Base-by-base conservation (phyloP, 257 asterid species). In the Capsicum baccatum region DNA sequence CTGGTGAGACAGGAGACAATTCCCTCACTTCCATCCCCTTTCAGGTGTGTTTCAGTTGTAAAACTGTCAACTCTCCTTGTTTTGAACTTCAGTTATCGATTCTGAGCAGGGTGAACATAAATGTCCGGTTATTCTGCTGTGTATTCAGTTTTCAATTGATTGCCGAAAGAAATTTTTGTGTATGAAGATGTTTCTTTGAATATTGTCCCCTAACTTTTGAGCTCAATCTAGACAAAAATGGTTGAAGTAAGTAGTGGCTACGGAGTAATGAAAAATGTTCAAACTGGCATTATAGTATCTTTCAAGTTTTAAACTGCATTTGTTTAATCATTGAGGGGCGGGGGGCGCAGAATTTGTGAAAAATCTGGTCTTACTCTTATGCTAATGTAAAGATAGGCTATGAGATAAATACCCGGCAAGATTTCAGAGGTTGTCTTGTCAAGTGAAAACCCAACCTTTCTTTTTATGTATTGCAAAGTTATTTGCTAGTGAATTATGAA, bases 1-100 rank as follows among this genome's bases (percentile, higher is more conserved):
- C n/a, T 66, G 86, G 86, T 39, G 71, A 50, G 62, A 66, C 86
- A 8, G 86, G 86, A 64, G 84, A 84, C 6, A 39, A 79, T 79
- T 66, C 86, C 39, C 48, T 84, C 11, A 50, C 80, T 50, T 39
- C 79, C 44, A 84, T 79, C 39, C 81, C 86, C 17, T 84, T 79
- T 84, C 86, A 84, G 86, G 86, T 79, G 50, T 66, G 80, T 26
- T 80, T 50, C 59, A 74, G 60, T 74, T 19, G 37, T 8, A 1
- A n/a, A n/a, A 35, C 48, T 56, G 73, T 48, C 44, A 9, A 13
- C 71, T 62, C n/a, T 62, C 56, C 21, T 33, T 79, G 35, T 63
- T 47, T 82, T 50, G 19, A 79, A 21, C 37, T 52, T 52, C 79
- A 54, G 42, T 82, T 67, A 35, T 57, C 15, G 21, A 17, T 82